phyloP scores from a whole-genome alignment of 2,329 filamentous ascomycete genomes.

The Aureobasidium sp. region DNA sequence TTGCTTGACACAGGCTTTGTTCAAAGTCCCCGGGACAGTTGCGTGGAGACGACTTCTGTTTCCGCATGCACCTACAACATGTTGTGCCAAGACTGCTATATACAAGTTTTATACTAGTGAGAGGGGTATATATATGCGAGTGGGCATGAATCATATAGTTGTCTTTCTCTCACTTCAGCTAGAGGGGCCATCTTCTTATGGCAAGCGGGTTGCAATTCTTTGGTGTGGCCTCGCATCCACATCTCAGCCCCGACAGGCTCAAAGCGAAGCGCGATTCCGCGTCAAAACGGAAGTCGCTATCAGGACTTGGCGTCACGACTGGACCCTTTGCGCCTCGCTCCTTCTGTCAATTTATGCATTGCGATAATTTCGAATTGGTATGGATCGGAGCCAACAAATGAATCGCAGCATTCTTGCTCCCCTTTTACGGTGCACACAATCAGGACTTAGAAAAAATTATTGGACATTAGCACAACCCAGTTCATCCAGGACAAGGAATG shows the following conservation, averaged over 20 bases:
- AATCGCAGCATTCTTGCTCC: not conserved
- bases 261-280: conserved; percentile 10
- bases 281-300: conserved; percentile 16
- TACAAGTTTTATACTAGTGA: conserved; percentile 7
- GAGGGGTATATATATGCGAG: not conserved
- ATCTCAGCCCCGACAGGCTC: conserved; percentile 4
- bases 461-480: not conserved
- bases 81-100: conserved; percentile 13
- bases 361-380: not conserved
- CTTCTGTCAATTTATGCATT: not conserved
- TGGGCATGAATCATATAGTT: not conserved
- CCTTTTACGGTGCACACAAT: not conserved
- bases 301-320: conserved; percentile 1
- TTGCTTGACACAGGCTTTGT: not conserved
- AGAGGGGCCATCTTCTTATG: not conserved
- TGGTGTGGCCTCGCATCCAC: conserved; percentile 2
- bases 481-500: not conserved
- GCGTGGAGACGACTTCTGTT: conserved; percentile 2
- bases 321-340: not conserved
- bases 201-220: not conserved
- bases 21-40: not conserved
- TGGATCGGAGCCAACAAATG: too few species aligned
- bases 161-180: not conserved
- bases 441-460: not conserved
- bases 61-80: not conserved